A percentile compares a stretch with the other conserved stretches of the same genome.
phyloP scores from a whole-genome alignment of 139 green algal species.

The Haematococcus sp. region DNA sequence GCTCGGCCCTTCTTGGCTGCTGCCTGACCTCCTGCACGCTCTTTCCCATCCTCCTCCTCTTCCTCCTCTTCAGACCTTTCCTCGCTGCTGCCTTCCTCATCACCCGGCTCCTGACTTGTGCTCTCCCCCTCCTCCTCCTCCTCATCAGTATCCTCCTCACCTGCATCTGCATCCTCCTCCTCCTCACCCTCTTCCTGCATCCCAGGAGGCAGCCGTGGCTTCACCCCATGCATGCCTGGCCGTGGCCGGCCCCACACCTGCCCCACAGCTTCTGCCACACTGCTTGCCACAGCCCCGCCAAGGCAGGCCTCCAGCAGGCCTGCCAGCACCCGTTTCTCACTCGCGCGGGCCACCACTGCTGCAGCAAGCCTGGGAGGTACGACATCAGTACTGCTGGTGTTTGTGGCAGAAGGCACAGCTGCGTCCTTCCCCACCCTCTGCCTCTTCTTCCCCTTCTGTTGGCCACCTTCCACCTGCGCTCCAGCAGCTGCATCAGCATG shows the following conservation, averaged over 20 bases:
- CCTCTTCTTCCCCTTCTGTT: not conserved
- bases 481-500: not conserved
- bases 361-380: conserved; percentile 12
- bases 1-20: no score
- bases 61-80: not conserved
- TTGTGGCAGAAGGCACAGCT: no score
- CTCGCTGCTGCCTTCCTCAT: not conserved
- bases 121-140: not conserved
- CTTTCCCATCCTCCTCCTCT: no score
- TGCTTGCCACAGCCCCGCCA: not conserved
- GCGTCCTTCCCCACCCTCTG: not conserved
- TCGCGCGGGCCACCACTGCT: conserved; percentile 15
- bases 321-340: conserved; percentile 17
- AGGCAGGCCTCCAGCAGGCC: conserved; percentile 4
- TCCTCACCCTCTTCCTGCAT: not conserved
- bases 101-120: not conserved
- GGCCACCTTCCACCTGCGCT: not conserved
- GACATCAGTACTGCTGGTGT: not conserved
- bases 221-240: not conserved
- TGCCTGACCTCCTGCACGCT: no score
- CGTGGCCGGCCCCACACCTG: not conserved
- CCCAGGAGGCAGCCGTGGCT: not conserved
- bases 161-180: not conserved
- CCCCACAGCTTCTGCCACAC: not conserved
- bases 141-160: conserved; percentile 5